These are phyloP conservation scores for Eremochloa ophiuroides DNA, from an alignment of 176 grass and related monocot genomes.

Conservation along the genomic window DNA sequence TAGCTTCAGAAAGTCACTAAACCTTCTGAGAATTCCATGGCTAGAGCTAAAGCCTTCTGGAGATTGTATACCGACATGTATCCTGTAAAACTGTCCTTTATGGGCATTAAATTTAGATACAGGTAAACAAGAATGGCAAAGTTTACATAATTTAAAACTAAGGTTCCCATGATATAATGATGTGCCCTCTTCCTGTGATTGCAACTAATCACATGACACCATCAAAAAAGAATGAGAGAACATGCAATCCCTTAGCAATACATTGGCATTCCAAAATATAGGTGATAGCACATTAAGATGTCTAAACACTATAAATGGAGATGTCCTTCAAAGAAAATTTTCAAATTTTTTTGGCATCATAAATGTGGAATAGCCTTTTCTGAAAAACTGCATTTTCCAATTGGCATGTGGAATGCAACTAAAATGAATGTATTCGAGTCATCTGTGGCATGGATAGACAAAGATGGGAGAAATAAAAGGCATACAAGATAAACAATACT, in stretches of 20 bases:
- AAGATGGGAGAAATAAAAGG: slow-evolving; percentile 1
- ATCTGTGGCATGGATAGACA: neutral
- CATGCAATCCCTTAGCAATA: neutral
- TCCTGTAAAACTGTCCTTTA: slow-evolving; percentile 99
- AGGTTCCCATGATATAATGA: neutral
- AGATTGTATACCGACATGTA: slow-evolving; percentile 97
- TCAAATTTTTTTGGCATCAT: neutral
- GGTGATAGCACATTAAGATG: neutral
- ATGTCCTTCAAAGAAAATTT: neutral
- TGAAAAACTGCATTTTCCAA: neutral
- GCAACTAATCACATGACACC: neutral
- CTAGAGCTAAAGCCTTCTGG: slow-evolving; percentile 86
- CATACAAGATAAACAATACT: slow-evolving; percentile 40
- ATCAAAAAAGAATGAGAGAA: neutral
- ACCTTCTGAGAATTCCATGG: slow-evolving; percentile 81
- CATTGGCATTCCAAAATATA: neutral
- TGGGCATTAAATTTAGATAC: slow-evolving; percentile 53
- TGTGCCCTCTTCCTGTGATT: neutral
- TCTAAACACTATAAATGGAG: slow-evolving; percentile 1
- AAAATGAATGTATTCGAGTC: neutral
- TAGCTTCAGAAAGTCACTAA: slow-evolving; percentile 92
- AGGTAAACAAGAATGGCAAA: neutral
- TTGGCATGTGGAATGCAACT: neutral
- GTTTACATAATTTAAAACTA: slow-evolving; percentile 13
- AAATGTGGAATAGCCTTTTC: neutral